Conservation (phyloP, 176 grass and related monocot genomes). For the Oryza meridionalis region DNA sequence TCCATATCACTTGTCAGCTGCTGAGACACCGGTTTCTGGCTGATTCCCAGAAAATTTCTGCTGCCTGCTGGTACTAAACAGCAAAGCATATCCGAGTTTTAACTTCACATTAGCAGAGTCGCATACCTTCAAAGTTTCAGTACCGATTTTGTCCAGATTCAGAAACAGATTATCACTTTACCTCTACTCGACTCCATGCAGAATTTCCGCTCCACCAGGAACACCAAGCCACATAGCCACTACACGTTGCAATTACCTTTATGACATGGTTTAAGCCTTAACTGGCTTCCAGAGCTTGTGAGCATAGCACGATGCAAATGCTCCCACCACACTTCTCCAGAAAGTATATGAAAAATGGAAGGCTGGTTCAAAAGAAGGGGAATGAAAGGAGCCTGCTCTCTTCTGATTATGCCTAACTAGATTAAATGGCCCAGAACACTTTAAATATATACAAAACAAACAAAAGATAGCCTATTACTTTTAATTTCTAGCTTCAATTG, state of each 20-base stretch:
- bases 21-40: neutral
- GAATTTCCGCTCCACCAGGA: neutral
- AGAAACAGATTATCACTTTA: neutral
- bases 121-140: neutral
- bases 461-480: constrained; percentile 38
- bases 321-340: neutral
- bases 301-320: neutral
- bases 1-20: neutral
- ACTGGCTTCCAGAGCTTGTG: neutral
- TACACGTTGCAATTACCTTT: neutral
- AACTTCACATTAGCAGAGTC: neutral
- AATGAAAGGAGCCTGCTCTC: constrained; percentile 28
- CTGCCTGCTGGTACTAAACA: neutral
- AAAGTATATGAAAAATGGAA: neutral
- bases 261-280: constrained; percentile 1
- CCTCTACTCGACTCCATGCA: neutral
- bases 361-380: neutral
- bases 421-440: constrained; percentile 26
- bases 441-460: constrained; percentile 40
- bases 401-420: constrained; percentile 48
- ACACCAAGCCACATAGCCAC: neutral
- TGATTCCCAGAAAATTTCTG: neutral
- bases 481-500: constrained; percentile 41
- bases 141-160: neutral
- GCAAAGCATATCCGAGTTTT: neutral